Conservation (phyloP, 208 protist species). For the Acanthamoeba triangularis region DNA sequence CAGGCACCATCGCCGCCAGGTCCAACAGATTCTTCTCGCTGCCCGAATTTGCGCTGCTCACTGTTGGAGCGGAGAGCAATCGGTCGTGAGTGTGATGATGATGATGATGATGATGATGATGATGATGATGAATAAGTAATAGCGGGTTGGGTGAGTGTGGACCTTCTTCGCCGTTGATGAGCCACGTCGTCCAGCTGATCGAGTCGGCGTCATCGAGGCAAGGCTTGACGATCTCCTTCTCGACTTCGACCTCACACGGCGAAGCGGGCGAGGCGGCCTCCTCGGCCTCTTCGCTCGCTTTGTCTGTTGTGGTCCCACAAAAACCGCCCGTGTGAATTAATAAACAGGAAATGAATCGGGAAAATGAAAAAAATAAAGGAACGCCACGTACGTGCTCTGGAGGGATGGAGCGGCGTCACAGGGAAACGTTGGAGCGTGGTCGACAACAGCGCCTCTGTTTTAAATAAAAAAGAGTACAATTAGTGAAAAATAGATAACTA, state of each 20-base stretch:
- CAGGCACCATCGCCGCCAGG: no score
- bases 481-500: no score
- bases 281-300: neutral
- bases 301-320: neutral
- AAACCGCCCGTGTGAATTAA: neutral
- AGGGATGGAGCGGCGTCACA: neutral
- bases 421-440: conserved; percentile 11
- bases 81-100: no score
- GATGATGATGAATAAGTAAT: no score
- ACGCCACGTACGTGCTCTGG: neutral
- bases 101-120: no score
- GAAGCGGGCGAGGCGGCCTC: neutral
- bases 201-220: neutral
- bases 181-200: conserved; percentile 20
- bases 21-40: no score
- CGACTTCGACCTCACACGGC: neutral
- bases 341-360: neutral
- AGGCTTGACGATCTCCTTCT: conserved; percentile 3
- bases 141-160: neutral
- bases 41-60: no score
- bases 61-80: no score
- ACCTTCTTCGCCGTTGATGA: neutral
- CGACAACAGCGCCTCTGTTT: conserved; percentile 20
- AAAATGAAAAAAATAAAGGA: neutral
- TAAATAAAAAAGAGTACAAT: neutral